phyloP scores from a whole-genome alignment of 2,329 filamentous ascomycete genomes.

The Chaetomiaceae sp. region DNA sequence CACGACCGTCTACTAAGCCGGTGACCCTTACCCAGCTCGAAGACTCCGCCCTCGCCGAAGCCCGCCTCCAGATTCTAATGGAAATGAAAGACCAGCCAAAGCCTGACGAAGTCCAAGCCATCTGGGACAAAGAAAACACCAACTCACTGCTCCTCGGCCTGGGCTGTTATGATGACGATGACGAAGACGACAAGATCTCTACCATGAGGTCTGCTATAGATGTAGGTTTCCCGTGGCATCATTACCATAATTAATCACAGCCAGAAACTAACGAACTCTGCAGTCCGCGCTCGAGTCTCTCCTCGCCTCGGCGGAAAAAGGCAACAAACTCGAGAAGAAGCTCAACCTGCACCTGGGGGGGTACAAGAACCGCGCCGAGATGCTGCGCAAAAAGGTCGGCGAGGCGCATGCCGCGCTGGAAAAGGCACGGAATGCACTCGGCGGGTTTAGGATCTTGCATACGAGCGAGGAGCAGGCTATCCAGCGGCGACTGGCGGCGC shows the following conservation, averaged over 20 bases:
- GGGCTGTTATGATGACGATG: constrained; percentile 73
- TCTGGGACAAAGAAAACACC: constrained; percentile 50
- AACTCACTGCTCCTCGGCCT: constrained; percentile 69
- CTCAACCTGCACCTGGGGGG: constrained; percentile 82
- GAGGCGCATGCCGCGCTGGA: constrained; percentile 71
- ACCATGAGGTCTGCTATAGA: constrained; percentile 70
- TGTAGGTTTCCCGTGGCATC: constrained; percentile 43
- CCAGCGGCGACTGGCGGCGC: constrained; percentile 62
- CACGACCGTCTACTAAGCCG: constrained; percentile 56
- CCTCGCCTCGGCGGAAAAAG: constrained; percentile 68
- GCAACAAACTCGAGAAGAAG: constrained; percentile 90
- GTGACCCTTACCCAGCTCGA: constrained; percentile 59
- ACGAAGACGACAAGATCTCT: constrained; percentile 62
- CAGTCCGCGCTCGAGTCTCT: constrained; percentile 70
- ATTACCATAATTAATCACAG: background rate
- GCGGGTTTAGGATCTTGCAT: constrained; percentile 70
- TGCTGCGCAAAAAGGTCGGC: constrained; percentile 71
- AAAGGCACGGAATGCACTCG: constrained; percentile 66
- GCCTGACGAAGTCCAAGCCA: constrained; percentile 48
- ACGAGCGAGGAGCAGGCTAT: constrained; percentile 77
- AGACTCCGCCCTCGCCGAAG: constrained; percentile 68
- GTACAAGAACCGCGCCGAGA: constrained; percentile 81
- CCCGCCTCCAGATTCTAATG: constrained; percentile 69
- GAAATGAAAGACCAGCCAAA: constrained; percentile 55
- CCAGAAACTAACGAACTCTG: constrained; percentile 12